Base-by-base conservation (phyloP, 805 yeast species). In the Spathaspora hagerdaliae region DNA sequence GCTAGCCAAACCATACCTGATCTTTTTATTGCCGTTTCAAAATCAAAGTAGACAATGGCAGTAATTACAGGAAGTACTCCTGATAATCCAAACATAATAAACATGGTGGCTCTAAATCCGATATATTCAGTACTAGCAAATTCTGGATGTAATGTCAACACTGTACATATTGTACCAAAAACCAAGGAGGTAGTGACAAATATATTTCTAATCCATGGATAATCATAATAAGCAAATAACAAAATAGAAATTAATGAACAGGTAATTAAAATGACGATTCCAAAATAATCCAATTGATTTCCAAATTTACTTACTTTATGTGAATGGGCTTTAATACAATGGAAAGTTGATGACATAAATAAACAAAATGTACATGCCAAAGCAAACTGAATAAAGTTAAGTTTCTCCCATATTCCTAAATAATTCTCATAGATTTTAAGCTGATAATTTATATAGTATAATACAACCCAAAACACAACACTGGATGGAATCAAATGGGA, bases 11-110 rank as follows among this genome's bases (percentile, higher is more conserved):
- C 61, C 15, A 87, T 64, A 24, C 81, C 81, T 7, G 83, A 69
- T 41, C 91, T 66, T 2, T 56, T 54, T 39, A 67, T 61, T 5
- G 85, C 75, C 41, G 71, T 79, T 2, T 58, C 56, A 14, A 58
- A 49, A 0, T 94, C 95, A 53, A 70, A 80, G 9, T 56, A 43
- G 12, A 51, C 45, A 2, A 75, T 49, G 0, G 91, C 90, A 10
- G 69, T 70, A 0, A 78, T 43, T 1, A 90, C 74, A 0, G 97
- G 97, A 5, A 88, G 62, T 0, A 78, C 71, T 0, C 94, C 92
- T 1, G 89, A 80, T 15, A 88, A 69, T 0, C 97, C 97, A 65
- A 91, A 90, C 2, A 76, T 54, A 7, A 90, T 83, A 64, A 90
- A 90, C 79, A 90, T 79, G 1, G 75, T 51, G 0, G 97, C 92